Evolutionary conservation across 768 basidiomycete genomes (phyloP).

Genomic region (Termitomyces sp.): DNA sequence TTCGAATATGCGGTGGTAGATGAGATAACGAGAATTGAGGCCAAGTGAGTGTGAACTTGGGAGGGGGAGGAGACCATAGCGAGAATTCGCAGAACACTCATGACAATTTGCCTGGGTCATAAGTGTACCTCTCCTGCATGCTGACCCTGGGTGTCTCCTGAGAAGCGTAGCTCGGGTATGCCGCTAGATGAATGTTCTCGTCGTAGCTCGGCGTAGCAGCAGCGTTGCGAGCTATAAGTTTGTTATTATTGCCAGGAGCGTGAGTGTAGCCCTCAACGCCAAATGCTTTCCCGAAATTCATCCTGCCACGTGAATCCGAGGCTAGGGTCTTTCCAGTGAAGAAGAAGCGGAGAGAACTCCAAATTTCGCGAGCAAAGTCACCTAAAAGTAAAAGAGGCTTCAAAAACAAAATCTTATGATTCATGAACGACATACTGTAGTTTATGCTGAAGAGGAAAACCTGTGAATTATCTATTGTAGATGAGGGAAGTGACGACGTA

Average conservation of each 20-base stretch:
- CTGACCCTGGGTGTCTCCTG: background rate
- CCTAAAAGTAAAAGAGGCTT: constrained; percentile 27
- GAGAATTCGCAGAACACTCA: background rate
- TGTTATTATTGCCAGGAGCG: background rate
- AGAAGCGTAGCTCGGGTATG: constrained; percentile 7
- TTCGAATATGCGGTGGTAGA: background rate
- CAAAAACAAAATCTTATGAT: background rate
- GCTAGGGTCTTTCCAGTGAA: constrained; percentile 29
- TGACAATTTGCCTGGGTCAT: background rate
- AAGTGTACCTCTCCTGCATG: background rate
- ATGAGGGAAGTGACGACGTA: constrained; percentile 29
- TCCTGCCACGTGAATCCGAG: constrained; percentile 19
- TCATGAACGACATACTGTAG: constrained; percentile 18
- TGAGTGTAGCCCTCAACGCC: constrained; percentile 22
- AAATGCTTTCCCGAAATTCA: constrained; percentile 36
- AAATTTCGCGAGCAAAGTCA: constrained; percentile 69
- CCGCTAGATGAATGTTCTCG: constrained; percentile 13
- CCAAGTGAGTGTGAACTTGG: background rate
- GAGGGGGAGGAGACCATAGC: background rate
- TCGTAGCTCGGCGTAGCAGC: constrained; percentile 17
- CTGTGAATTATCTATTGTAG: background rate
- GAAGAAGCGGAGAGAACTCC: constrained; percentile 60
- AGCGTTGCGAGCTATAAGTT: constrained; percentile 1
- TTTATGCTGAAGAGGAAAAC: constrained; percentile 26
- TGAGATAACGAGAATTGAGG: background rate